Evolutionary conservation across 768 basidiomycete species (phyloP), one percentile per base, ranked within the genome.

Genomic region (Termitomyces sp.): DNA sequence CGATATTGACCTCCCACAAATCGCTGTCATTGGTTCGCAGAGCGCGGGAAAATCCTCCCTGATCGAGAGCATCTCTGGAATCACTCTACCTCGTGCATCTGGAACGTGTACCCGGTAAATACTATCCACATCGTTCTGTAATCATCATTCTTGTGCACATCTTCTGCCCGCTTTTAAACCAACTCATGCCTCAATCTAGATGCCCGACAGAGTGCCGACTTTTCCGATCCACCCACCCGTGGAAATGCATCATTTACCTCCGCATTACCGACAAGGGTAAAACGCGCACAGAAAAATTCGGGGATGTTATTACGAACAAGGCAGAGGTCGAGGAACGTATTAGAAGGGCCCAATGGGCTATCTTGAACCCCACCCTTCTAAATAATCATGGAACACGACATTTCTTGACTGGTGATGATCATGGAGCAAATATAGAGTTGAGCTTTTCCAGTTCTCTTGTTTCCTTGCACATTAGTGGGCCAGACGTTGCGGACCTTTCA

Each of bases 21-120:
- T 91, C 33, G 84, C 82, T 0, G 89, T 89, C 43, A 79, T 89
- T 17, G 88, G 89, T 0, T 78, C 76, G 1, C 89, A 91, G 60
- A 86, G 83, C 44, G 86, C 85, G 0, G 89, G 89, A 0, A 90
- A 90, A 62, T 88, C 86, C 0, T 90, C 88, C 0, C 74, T 90
- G 4, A 89, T 91, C 11, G 88, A 91, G 61, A 79, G 85, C 0
- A 89, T 91, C 45, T 87, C 86, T 0, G 86, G 87, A 0, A 81
- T 90, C 17, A 85, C 79, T 0, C 71, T 90, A 0, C 87, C 87
- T 23, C 78, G 87, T 10, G 85, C 84, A 0, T 74, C 81, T n/a
- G 89, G 89, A 0, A 89, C 88, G 0, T 90, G 89, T 58, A 91
- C 89, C 1, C 76, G 89, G 89, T 84, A 58, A 40, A 61, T 30